Percentiles rank a stretch among this genome's conserved stretches.
phyloP scores from a whole-genome alignment of 768 basidiomycete species.

The Pilatotrama ljubarskyi region DNA sequence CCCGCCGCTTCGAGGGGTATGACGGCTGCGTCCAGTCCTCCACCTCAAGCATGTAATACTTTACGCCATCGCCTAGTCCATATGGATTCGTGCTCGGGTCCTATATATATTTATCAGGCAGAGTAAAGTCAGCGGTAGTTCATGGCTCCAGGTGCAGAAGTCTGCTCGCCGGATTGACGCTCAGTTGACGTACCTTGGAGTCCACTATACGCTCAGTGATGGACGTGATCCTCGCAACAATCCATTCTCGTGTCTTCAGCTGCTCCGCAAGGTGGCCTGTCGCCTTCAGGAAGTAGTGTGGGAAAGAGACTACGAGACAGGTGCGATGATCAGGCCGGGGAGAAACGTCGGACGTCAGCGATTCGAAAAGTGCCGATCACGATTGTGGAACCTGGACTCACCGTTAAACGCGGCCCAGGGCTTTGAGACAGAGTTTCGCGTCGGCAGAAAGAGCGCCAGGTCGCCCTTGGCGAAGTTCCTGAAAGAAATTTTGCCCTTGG shows the following conservation, averaged over 20 bases:
- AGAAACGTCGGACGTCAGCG: slow-evolving; percentile 35
- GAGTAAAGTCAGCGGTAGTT: background rate
- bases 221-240: slow-evolving; percentile 88
- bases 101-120: slow-evolving; percentile 38
- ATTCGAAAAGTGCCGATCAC: slow-evolving; percentile 9
- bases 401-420: slow-evolving; percentile 99
- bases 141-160: background rate
- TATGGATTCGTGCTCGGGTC: slow-evolving; percentile 88
- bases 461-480: slow-evolving; percentile 95
- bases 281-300: slow-evolving; percentile 95
- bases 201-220: slow-evolving; percentile 86
- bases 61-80: slow-evolving; percentile 82
- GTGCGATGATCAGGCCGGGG: slow-evolving; percentile 23
- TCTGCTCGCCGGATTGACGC: background rate
- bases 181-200: slow-evolving; percentile 54
- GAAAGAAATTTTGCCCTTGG: slow-evolving; percentile 95
- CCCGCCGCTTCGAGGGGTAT: slow-evolving; percentile 57
- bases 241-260: slow-evolving; percentile 90
- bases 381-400: slow-evolving; percentile 37
- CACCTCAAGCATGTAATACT: slow-evolving; percentile 92
- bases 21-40: slow-evolving; percentile 89
- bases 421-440: slow-evolving; percentile 88
- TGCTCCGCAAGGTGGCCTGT: slow-evolving; percentile 86
- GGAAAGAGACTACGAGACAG: slow-evolving; percentile 74
- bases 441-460: slow-evolving; percentile 93